Base-by-base conservation (phyloP, 768 basidiomycete genomes). In the Macrolepiota albuminosa region DNA sequence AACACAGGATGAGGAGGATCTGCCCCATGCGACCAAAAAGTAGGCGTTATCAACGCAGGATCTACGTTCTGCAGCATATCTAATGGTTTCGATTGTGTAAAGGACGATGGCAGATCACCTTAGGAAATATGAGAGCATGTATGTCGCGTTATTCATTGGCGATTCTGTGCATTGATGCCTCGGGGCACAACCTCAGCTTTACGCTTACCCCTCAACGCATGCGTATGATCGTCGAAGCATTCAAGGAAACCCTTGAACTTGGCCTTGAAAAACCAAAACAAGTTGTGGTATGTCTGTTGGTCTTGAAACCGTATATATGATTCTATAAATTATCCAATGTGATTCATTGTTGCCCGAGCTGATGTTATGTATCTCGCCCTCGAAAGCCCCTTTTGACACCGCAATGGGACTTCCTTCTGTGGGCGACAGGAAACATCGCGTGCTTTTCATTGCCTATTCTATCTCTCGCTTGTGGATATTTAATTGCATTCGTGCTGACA, bases 171-270 rank as follows among this genome's bases (percentile, higher is more conserved):
- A 56, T 48, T 64, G 50, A 63, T 61, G 50, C 52, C 10, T 26
- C 47, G 51, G 50, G 36, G 47, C 10, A 46, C 45, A 43, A 42
- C 56, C 56, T 7, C 68, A 91, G 90, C 67, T 93, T 94, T 72
- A 91, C 89, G 13, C 72, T 95, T 64, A 94, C 91, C 8, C 91
- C 93, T 16, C 93, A 93, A 71, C 76, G 93, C 60, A 95, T 95
- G 94, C 82, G 93, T 51, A 96, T 95, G 85, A 97, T 98, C 69
- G 94, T 95, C 29, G 93, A 97, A 70, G 91, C 95, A 0, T 95
- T 99, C 79, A 87, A 93, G 70, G 95, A 98, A 50, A 86, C 91
- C 1, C 82, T 99, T 31, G 95, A 97, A 67, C 73, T 83, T 29
- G 97, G 97, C 14, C 77, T 99, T 53, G 78, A 88, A 64, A 89